These are phyloP conservation scores for Phytophthora hibernalis DNA, from an alignment of 352 stramenopile genomes.

Conservation along the genomic window DNA sequence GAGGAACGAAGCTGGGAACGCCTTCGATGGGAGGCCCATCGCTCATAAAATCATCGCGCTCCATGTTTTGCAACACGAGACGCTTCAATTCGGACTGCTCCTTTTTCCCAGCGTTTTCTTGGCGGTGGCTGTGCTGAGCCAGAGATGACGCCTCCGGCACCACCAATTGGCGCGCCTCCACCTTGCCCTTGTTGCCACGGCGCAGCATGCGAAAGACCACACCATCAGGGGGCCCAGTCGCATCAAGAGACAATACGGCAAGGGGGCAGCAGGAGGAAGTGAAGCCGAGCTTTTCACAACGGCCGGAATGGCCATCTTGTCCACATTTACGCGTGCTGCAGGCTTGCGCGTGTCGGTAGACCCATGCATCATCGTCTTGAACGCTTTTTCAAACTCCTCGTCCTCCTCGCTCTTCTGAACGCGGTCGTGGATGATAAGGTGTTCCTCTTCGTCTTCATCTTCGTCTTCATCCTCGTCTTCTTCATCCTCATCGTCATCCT, in stretches of 20 bases:
- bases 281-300: constrained; percentile 66
- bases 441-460: constrained; percentile 84
- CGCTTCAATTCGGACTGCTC: constrained; percentile 90
- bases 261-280: constrained; percentile 20
- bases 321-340: constrained; percentile 71
- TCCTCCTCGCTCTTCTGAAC: constrained; percentile 83
- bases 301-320: constrained; percentile 91
- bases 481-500: constrained; percentile 68
- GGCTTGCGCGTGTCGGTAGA: constrained; percentile 70
- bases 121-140: constrained; percentile 89
- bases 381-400: constrained; percentile 90
- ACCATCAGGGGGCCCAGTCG: constrained; percentile 43
- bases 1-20: constrained; percentile 26
- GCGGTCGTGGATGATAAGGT: constrained; percentile 89
- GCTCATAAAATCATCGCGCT: constrained; percentile 80
- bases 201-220: constrained; percentile 96
- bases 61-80: constrained; percentile 86
- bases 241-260: constrained; percentile 31
- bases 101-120: constrained; percentile 88
- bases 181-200: constrained; percentile 96
- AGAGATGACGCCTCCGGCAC: constrained; percentile 95
- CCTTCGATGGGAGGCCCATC: constrained; percentile 33
- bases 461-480: constrained; percentile 75
- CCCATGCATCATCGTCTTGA: constrained; percentile 87
- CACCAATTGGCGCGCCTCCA: constrained; percentile 94